phyloP scores from a whole-genome alignment of 345 rosid species.

The Limnanthes douglasii region DNA sequence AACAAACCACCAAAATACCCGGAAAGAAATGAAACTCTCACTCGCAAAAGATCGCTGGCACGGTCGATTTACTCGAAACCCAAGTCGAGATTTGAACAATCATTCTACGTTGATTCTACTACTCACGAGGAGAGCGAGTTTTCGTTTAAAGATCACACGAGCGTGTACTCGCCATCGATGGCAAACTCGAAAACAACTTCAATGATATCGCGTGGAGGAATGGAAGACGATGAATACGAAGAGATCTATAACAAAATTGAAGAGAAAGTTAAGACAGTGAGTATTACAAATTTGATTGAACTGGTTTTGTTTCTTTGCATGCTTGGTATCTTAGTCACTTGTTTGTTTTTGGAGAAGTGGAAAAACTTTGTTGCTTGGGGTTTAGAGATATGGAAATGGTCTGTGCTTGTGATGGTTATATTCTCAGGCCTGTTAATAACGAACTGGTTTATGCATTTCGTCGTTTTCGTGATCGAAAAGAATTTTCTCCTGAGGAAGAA shows the following conservation, averaged over 20 bases:
- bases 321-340: slow-evolving; percentile 28
- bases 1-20: slow-evolving; percentile 57
- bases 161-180: slow-evolving; percentile 17
- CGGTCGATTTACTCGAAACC: slow-evolving; percentile 59
- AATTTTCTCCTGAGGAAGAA: slow-evolving; percentile 59
- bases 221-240: slow-evolving; percentile 35
- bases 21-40: slow-evolving; percentile 15
- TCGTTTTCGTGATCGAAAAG: slow-evolving; percentile 74
- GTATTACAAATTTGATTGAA: slow-evolving; percentile 32
- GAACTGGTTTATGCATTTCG: slow-evolving; percentile 54
- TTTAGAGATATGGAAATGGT: slow-evolving; percentile 72
- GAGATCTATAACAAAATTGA: slow-evolving; percentile 48
- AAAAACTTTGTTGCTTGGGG: slow-evolving; percentile 28
- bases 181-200: slow-evolving; percentile 25
- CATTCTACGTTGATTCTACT: slow-evolving; percentile 20
- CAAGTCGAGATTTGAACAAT: slow-evolving; percentile 83
- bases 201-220: slow-evolving; percentile 15
- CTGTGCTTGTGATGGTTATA: slow-evolving; percentile 61
- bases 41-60: slow-evolving; percentile 26
- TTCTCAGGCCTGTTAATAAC: slow-evolving; percentile 68
- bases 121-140: slow-evolving; percentile 25
- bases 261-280: slow-evolving; percentile 21
- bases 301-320: slow-evolving; percentile 24
- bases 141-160: slow-evolving; percentile 18
- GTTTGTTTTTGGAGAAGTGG: slow-evolving; percentile 29